Conservation (phyloP, 129 eudicot genomes). For the Calendula officinalis region DNA sequence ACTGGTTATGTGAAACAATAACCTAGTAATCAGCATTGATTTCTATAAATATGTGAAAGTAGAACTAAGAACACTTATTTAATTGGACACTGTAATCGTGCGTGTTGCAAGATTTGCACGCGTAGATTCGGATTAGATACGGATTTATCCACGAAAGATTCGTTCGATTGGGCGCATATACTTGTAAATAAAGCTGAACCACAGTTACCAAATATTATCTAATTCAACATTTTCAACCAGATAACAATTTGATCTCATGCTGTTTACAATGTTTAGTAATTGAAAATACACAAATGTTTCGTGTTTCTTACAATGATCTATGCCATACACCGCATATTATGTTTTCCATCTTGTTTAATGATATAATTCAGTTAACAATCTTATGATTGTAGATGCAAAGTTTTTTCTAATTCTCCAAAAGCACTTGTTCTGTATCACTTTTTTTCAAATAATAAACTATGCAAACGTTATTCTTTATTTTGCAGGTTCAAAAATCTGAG, state of each 20-base stretch:
- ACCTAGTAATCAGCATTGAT: not conserved
- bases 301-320: slow-evolving; percentile 7
- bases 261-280: not conserved
- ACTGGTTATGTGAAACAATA: slow-evolving; percentile 10
- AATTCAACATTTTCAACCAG: not conserved
- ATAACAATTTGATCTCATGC: slow-evolving; percentile 7
- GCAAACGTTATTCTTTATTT: slow-evolving; percentile 8
- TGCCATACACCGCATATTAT: slow-evolving; percentile 4
- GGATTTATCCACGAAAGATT: not conserved
- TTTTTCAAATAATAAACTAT: not conserved
- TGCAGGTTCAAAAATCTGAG: slow-evolving; percentile 84
- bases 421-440: not conserved
- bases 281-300: slow-evolving; percentile 13
- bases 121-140: slow-evolving; percentile 17
- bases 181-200: not conserved
- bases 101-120: slow-evolving; percentile 2
- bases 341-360: slow-evolving; percentile 2
- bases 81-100: not conserved
- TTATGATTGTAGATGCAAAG: slow-evolving; percentile 10
- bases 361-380: not conserved
- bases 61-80: not conserved
- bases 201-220: slow-evolving; percentile 4
- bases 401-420: slow-evolving; percentile 6
- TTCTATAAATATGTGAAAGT: slow-evolving; percentile 1
- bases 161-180: not conserved